These are phyloP conservation scores for Wickerhamiella brachini DNA, from an alignment of 805 yeast genomes.

Conservation along the genomic window DNA sequence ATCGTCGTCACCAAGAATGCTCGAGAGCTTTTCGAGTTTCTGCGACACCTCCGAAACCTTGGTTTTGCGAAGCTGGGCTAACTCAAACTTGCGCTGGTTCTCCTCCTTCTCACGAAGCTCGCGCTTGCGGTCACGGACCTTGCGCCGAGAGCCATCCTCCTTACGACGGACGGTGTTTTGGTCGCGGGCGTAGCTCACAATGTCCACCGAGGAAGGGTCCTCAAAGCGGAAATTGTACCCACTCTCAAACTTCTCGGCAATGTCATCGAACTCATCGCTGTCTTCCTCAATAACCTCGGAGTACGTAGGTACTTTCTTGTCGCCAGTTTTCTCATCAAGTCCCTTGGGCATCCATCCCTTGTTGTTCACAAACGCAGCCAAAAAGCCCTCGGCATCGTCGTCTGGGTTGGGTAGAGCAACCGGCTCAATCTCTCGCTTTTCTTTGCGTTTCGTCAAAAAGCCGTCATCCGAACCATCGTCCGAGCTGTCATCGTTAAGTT, in stretches of 20 bases:
- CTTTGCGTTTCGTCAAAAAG: constrained; percentile 51
- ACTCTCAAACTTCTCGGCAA: constrained; percentile 79
- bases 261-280: constrained; percentile 81
- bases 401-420: constrained; percentile 51
- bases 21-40: constrained; percentile 47
- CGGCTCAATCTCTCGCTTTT: constrained; percentile 23
- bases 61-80: constrained; percentile 57
- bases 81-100: constrained; percentile 40
- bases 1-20: constrained; percentile 53
- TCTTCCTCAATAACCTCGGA: constrained; percentile 36
- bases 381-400: constrained; percentile 49
- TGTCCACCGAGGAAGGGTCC: constrained; percentile 80
- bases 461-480: constrained; percentile 30
- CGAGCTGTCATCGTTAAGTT: constrained; percentile 35
- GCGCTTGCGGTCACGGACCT: constrained; percentile 60
- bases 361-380: constrained; percentile 53
- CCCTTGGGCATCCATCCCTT: constrained; percentile 85
- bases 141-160: constrained; percentile 58
- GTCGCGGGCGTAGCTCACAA: constrained; percentile 82
- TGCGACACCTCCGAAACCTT: constrained; percentile 70
- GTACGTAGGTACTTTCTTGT: constrained; percentile 23
- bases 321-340: constrained; percentile 44
- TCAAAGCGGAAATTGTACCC: constrained; percentile 93
- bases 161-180: constrained; percentile 86
- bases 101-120: constrained; percentile 40